Evolutionary conservation across 1,284 basidiomycete genomes (phyloP).

Genomic region (Leccinum insolens): DNA sequence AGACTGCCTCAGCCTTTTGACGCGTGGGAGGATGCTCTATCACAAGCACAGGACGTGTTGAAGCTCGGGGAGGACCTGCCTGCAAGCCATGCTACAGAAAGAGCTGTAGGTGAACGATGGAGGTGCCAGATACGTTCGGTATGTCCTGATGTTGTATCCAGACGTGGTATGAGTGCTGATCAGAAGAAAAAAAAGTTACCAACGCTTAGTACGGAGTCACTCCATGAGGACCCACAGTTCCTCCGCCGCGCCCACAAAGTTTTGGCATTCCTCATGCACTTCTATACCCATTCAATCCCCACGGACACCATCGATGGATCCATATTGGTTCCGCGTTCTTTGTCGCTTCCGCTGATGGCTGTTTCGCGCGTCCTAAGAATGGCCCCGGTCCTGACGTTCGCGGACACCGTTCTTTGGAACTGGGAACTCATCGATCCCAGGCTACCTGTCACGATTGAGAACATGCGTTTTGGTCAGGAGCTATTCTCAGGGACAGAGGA

Average conservation of each 20-base stretch:
- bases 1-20: conserved; percentile 58
- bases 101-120: conserved; percentile 66
- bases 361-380: conserved; percentile 82
- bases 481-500: conserved; percentile 86
- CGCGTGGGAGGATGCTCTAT: conserved; percentile 76
- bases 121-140: conserved; percentile 65
- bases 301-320: conserved; percentile 41
- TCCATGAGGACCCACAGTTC: conserved; percentile 56
- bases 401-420: conserved; percentile 97
- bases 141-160: conserved; percentile 34
- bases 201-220: conserved; percentile 56
- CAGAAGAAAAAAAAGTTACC: conserved; percentile 57
- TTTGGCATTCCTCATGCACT: conserved; percentile 87
- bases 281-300: conserved; percentile 85
- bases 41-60: conserved; percentile 57
- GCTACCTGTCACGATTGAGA: conserved; percentile 56
- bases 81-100: conserved; percentile 50
- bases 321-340: conserved; percentile 68
- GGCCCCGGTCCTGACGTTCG: conserved; percentile 93
- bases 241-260: conserved; percentile 89
- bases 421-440: conserved; percentile 67
- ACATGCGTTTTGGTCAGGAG: conserved; percentile 65
- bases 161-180: conserved; percentile 14
- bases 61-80: conserved; percentile 64
- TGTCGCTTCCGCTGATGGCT: conserved; percentile 80